These are phyloP conservation scores for Blastobotrys terrestris DNA, from an alignment of 805 yeast species.

Conservation along the genomic window DNA sequence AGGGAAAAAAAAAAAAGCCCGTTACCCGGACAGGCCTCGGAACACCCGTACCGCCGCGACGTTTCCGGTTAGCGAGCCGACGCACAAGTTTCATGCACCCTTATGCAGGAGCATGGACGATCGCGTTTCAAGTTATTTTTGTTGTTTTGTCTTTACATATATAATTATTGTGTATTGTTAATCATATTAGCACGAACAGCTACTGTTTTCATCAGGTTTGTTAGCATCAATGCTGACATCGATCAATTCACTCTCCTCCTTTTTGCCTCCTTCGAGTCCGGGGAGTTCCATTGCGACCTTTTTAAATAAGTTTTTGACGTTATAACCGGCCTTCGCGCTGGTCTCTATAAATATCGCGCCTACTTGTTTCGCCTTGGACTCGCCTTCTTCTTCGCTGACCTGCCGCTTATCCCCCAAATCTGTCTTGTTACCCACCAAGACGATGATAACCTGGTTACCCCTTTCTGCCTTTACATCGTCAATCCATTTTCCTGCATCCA, in stretches of 20 bases:
- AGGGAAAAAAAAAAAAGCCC: not conserved
- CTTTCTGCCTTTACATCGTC: slow-evolving; percentile 92
- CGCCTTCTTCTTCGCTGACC: slow-evolving; percentile 86
- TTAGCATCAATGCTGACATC: slow-evolving; percentile 17
- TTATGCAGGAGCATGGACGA: not conserved
- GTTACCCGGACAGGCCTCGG: not conserved
- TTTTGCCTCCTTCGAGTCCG: slow-evolving; percentile 47
- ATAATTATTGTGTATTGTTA: not conserved
- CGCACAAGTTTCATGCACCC: not conserved
- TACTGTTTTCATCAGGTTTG: slow-evolving; percentile 3
- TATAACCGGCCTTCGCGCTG: slow-evolving; percentile 90
- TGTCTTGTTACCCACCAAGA: slow-evolving; percentile 87
- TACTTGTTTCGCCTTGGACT: slow-evolving; percentile 61
- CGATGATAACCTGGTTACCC: slow-evolving; percentile 81
- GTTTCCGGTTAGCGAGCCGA: not conserved
- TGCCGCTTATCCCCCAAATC: slow-evolving; percentile 80
- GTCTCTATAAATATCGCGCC: slow-evolving; percentile 88
- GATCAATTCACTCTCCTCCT: slow-evolving; percentile 22
- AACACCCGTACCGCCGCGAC: not conserved
- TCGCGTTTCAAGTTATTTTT: not conserved
- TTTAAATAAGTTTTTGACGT: slow-evolving; percentile 83
- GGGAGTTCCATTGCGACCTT: slow-evolving; percentile 89
- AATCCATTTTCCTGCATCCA: slow-evolving; percentile 83
- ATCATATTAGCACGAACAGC: slow-evolving; percentile 12
- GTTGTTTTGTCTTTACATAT: not conserved